Percentiles rank a stretch among this genome's conserved stretches.
phyloP scores from a whole-genome alignment of 1,139 yeast species.

The Lodderomyces orthopsilosis region DNA sequence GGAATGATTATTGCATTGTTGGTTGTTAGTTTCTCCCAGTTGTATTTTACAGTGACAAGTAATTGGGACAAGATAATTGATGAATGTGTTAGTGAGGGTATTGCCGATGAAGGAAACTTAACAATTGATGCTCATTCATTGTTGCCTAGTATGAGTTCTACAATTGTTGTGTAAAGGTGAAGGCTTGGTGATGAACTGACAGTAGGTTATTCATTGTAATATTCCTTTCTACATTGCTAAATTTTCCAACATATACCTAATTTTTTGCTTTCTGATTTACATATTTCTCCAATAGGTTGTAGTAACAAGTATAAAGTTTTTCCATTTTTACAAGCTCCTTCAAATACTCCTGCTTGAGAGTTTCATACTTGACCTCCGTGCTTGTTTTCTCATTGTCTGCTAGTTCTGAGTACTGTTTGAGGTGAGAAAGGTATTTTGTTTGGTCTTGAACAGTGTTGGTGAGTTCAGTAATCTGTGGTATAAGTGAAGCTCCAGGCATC shows the following conservation, averaged over 20 bases:
- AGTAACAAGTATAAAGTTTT: neutral
- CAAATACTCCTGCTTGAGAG: neutral
- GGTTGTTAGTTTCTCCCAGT: conserved; percentile 45
- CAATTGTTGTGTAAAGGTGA: conserved; percentile 4
- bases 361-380: neutral
- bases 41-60: conserved; percentile 43
- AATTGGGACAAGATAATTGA: conserved; percentile 57
- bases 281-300: neutral
- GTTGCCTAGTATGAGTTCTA: conserved; percentile 33
- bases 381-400: neutral
- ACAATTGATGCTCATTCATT: conserved; percentile 31
- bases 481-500: neutral
- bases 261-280: neutral
- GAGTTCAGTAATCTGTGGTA: neutral
- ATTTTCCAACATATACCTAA: no score
- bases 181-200: no score
- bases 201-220: no score
- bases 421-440: neutral
- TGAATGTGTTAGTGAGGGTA: conserved; percentile 40
- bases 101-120: conserved; percentile 34
- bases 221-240: no score
- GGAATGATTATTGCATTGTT: conserved; percentile 58
- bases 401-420: neutral
- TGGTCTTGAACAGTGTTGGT: neutral
- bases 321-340: neutral